These are phyloP conservation scores for Helichrysum umbraculigerum DNA, from an alignment of 129 eudicot genomes.

Conservation along the genomic window DNA sequence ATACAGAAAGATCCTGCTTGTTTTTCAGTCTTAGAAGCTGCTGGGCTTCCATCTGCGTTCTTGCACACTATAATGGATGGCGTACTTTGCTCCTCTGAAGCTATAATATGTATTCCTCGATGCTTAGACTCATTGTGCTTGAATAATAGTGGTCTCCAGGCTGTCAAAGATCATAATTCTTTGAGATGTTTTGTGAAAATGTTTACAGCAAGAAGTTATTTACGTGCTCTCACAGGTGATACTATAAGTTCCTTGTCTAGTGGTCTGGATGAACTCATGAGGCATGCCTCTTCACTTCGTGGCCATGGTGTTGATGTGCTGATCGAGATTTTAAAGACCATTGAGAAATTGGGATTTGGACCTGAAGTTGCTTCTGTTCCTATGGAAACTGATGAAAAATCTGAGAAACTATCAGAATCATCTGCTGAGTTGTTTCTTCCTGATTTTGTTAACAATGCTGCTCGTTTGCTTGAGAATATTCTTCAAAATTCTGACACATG, in stretches of 20 bases:
- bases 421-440: slow-evolving; percentile 58
- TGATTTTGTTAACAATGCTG: slow-evolving; percentile 57
- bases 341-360: slow-evolving; percentile 56
- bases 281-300: neutral
- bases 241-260: neutral
- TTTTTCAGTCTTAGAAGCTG: slow-evolving; percentile 60
- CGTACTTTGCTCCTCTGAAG: slow-evolving; percentile 68
- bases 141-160: neutral
- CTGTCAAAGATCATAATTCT: neutral
- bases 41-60: slow-evolving; percentile 77
- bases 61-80: slow-evolving; percentile 67
- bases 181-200: neutral
- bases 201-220: neutral
- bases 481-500: slow-evolving; percentile 74
- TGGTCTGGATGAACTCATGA: slow-evolving; percentile 2
- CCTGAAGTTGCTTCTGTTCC: slow-evolving; percentile 50
- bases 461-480: slow-evolving; percentile 62
- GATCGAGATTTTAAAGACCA: slow-evolving; percentile 56
- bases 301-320: slow-evolving; percentile 58
- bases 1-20: slow-evolving; percentile 81
- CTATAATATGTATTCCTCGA: slow-evolving; percentile 75
- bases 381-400: slow-evolving; percentile 57
- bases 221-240: neutral
- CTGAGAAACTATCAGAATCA: slow-evolving; percentile 37
- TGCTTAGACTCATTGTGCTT: slow-evolving; percentile 70